Conservation (phyloP, 371 early-diverging fungal species). For the Circinella umbellata region DNA sequence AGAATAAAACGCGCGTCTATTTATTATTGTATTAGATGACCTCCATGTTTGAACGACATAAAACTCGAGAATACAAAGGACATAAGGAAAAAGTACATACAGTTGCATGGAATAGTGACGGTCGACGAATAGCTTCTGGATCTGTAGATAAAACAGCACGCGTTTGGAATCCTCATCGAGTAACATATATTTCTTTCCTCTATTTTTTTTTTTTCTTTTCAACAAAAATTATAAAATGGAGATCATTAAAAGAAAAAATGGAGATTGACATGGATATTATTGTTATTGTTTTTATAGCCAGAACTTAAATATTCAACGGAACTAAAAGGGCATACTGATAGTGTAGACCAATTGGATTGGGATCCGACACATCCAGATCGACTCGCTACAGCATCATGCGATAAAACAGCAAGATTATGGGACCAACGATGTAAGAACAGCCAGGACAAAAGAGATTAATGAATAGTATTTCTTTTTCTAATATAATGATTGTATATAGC, state of each 20-base stretch:
- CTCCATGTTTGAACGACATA: conserved; percentile 40
- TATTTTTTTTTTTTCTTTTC: too few species aligned
- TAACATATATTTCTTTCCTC: conserved; percentile 23
- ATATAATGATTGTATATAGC: conserved; percentile 34
- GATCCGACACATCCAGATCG: conserved; percentile 78
- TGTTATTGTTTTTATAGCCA: conserved; percentile 38
- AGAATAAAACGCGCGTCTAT: neutral
- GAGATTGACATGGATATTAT: neutral
- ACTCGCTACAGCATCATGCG: conserved; percentile 85
- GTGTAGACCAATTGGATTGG: conserved; percentile 86
- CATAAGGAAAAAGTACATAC: conserved; percentile 69
- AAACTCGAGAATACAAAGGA: conserved; percentile 53
- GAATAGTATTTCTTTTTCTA: too few species aligned
- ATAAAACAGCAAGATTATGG: conserved; percentile 88
- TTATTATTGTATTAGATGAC: conserved; percentile 24
- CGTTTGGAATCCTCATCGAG: conserved; percentile 71
- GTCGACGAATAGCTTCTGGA: conserved; percentile 68
- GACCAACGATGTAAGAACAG: conserved; percentile 72
- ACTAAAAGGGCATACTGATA: conserved; percentile 84
- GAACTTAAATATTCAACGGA: conserved; percentile 67
- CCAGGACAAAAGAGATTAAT: neutral
- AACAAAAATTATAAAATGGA: too few species aligned
- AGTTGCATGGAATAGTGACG: conserved; percentile 70
- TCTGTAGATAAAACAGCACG: conserved; percentile 74
- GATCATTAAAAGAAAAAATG: neutral